These are phyloP conservation scores for Cryptosporidium tyzzeri DNA, from an alignment of 169 alveolate species.

Conservation along the genomic window DNA sequence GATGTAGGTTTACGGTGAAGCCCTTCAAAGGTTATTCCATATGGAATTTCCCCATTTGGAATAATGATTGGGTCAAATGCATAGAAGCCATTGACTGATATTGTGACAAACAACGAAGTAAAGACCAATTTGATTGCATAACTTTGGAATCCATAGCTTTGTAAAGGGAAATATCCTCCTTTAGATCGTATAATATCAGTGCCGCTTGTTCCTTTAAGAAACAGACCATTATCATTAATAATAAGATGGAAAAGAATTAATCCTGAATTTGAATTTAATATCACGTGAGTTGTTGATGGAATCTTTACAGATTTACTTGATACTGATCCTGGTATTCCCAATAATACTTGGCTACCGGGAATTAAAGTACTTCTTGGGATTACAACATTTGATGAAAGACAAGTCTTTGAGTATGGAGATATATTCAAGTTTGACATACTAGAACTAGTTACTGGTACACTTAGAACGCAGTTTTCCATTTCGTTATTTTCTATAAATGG, in stretches of 20 bases:
- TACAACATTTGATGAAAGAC: constrained; percentile 22
- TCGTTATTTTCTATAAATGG: constrained; percentile 40
- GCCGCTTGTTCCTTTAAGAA: constrained; percentile 11
- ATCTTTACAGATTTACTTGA: constrained; percentile 35
- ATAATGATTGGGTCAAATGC: constrained; percentile 28
- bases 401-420: constrained; percentile 44
- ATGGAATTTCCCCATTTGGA: constrained; percentile 21
- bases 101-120: constrained; percentile 26
- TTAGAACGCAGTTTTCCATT: constrained; percentile 20
- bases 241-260: constrained; percentile 4
- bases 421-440: background rate
- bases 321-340: constrained; percentile 41
- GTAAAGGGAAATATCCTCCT: constrained; percentile 61
- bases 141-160: constrained; percentile 55
- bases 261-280: constrained; percentile 30
- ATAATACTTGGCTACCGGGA: constrained; percentile 44
- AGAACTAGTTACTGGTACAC: background rate
- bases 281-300: background rate
- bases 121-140: constrained; percentile 7
- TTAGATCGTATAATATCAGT: constrained; percentile 50
- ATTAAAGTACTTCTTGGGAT: background rate
- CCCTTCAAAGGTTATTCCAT: constrained; percentile 7
- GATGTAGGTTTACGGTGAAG: constrained; percentile 8
- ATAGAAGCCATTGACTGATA: constrained; percentile 29
- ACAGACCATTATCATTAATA: constrained; percentile 42